phyloP scores from a whole-genome alignment of 2,329 filamentous ascomycete genomes.

The Uncinocarpus reesii region DNA sequence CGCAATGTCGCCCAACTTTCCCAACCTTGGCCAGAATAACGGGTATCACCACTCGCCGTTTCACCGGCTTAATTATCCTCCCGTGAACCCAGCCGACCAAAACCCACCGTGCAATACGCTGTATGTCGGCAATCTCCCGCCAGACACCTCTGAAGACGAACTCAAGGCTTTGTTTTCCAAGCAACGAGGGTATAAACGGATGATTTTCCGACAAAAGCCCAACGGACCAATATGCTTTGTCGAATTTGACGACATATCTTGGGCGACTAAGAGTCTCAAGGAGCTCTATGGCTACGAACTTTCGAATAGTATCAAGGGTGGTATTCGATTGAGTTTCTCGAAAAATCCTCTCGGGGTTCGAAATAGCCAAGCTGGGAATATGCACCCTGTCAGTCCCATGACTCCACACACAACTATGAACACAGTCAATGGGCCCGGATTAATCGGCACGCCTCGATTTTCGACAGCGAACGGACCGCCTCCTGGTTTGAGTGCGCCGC shows the following conservation, averaged over 20 bases:
- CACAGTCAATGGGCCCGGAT: conserved; percentile 28
- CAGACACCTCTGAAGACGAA: conserved; percentile 89
- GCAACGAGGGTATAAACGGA: conserved; percentile 85
- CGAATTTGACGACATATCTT: conserved; percentile 88
- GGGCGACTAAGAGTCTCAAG: conserved; percentile 80
- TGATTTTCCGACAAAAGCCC: conserved; percentile 88
- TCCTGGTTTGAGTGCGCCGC: conserved; percentile 66
- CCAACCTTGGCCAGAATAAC: conserved; percentile 35
- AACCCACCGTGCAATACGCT: conserved; percentile 97
- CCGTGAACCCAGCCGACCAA: conserved; percentile 87
- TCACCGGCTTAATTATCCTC: conserved; percentile 61
- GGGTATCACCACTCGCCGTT: conserved; percentile 50
- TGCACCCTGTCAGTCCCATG: conserved; percentile 38
- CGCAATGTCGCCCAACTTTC: conserved; percentile 46
- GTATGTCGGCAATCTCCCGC: conserved; percentile 92
- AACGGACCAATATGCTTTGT: conserved; percentile 99
- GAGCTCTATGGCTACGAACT: conserved; percentile 80
- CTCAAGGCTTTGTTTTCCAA: conserved; percentile 88
- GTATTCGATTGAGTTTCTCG: conserved; percentile 90
- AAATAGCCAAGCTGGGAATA: conserved; percentile 55
- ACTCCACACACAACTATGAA: conserved; percentile 38
- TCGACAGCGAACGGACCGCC: conserved; percentile 64
- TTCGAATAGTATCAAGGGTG: conserved; percentile 87
- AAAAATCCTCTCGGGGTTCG: conserved; percentile 94
- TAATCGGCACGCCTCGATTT: conserved; percentile 53